Evolutionary conservation across 805 yeast genomes (phyloP).

Genomic region (Lipomyces mesembrius): DNA sequence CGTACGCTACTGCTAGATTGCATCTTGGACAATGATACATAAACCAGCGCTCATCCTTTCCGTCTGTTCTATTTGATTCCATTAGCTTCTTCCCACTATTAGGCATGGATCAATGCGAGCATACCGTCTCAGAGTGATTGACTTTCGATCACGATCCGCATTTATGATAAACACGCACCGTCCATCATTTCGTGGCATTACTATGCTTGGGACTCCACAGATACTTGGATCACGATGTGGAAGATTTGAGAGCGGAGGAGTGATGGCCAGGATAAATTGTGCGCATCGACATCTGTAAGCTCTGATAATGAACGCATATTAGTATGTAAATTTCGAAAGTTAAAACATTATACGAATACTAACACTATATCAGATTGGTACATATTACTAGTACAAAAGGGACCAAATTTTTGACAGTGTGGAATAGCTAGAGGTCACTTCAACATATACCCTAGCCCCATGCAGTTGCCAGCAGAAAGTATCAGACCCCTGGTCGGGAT

Average conservation of each 20-base stretch:
- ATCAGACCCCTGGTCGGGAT: not conserved
- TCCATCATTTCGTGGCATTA: slow-evolving; percentile 7
- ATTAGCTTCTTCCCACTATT: not conserved
- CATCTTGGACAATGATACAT: slow-evolving; percentile 33
- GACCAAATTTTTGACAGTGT: no score
- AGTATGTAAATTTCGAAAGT: not conserved
- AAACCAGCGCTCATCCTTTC: slow-evolving; percentile 28
- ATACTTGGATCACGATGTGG: slow-evolving; percentile 23
- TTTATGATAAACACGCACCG: slow-evolving; percentile 8
- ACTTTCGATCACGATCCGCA: slow-evolving; percentile 11
- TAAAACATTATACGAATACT: not conserved
- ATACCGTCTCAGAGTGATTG: slow-evolving; percentile 13
- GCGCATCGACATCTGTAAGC: slow-evolving; percentile 28
- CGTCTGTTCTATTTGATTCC: slow-evolving; percentile 16
- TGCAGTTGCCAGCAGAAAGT: not conserved
- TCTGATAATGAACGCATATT: not conserved
- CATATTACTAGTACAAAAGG: not conserved
- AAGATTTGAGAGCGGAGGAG: slow-evolving; percentile 21
- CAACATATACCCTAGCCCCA: not conserved
- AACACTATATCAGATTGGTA: not conserved
- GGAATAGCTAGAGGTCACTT: no score
- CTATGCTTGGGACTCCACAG: slow-evolving; percentile 17
- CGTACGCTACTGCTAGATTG: slow-evolving; percentile 27
- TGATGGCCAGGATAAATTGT: slow-evolving; percentile 22
- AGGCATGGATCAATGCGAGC: not conserved